Base-by-base conservation (phyloP, 495 filamentous ascomycete genomes). In the Neurospora hispaniola region DNA sequence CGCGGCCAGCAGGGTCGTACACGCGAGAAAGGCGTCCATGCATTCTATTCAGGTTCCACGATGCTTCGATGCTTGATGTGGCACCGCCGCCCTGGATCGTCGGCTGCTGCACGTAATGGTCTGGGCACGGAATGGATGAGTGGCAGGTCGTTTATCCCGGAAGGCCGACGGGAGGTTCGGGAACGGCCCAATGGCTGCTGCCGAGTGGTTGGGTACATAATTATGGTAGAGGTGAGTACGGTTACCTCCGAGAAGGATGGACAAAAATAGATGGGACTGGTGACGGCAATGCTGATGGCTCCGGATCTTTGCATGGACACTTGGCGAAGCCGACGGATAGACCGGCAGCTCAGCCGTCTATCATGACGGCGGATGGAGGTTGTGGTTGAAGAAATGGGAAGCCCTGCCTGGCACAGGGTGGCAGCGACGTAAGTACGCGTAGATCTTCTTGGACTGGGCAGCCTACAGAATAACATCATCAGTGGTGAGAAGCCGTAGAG, bases 11-110 rank as follows among this genome's bases (percentile, higher is more conserved):
- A 3, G 20, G 14, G 54, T 62, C 23, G 54, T 66, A 66, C 18
- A 35, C 6, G 54, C 54, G 54, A 66, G 27, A 38, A 38, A 66
- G 54, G 54, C 54, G 27, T 35, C 27, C 54, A 66, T 66, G 3
- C 54, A 35, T 66, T 66, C 54, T 66, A 66, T 66, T 66, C 54
- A 23, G 54, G 54, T 66, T 66, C 54, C 54, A 66, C 54, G 54
- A 66, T 66, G 54, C 54, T 66, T 66, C 54, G 54, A 14, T 66
- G 54, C 27, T 66, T 66, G 12, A 0, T 66, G 54, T 66, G 54
- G 54, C 54, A 66, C 54, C 16, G 27, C 54, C 54, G 14, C 54
- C 12, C 23, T 59, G 48, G 48, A 27, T 31, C 48, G 48, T 12
- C 48, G 48, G 48, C 46, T 54, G 46, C 46, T 54, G 46, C 46